Base-by-base conservation (phyloP, 2,329 filamentous ascomycete species). In the Fusarium temperatum region DNA sequence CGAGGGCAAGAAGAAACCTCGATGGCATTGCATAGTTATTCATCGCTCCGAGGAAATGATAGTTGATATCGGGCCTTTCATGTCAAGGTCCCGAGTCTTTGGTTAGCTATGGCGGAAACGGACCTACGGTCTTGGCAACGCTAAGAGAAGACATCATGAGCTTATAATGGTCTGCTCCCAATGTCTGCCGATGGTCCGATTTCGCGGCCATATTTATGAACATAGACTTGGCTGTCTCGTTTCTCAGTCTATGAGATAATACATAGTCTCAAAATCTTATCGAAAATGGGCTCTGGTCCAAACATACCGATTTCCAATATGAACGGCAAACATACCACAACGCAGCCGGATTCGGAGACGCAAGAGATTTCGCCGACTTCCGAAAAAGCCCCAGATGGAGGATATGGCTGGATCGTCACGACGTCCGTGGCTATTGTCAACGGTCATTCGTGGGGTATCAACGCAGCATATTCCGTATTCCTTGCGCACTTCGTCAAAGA, bases 401-500 rank as follows among this genome's bases (percentile, higher is more conserved):
- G 89, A 11, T 91, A 90, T 66, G 83, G 81, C 20, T 84, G 81
- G 83, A 75, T 83, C 4, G 79, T 78, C 50, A 79, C 80, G 1
- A 65, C 73, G 3, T 79, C 78, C 20, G 78, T 81, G 12, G 79
- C 80, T 59, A 51, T 81, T 15, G 75, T 84, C 62, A 83, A 83
- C 51, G 79, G 74, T 4, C 81, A 83, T 66, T 83, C 83, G 0
- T 84, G 83, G 83, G 83, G 83, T 13, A 79, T 88, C 45, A 81
- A 79, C 54, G 60, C 81, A 75, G 84, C 85, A 6, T 91, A 82
- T 76, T 87, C 85, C 11, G 86, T 91, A 35, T 90, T 89, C 74
- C 84, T 91, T 11, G 86, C 87, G 0, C 82, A 88, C 73, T 92
- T 90, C 75, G 84, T 91, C 13, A 77, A 83, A 20, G 85, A 85